phyloP scores from a whole-genome alignment of 2,329 filamentous ascomycete genomes.

The Juglanconis sp. region DNA sequence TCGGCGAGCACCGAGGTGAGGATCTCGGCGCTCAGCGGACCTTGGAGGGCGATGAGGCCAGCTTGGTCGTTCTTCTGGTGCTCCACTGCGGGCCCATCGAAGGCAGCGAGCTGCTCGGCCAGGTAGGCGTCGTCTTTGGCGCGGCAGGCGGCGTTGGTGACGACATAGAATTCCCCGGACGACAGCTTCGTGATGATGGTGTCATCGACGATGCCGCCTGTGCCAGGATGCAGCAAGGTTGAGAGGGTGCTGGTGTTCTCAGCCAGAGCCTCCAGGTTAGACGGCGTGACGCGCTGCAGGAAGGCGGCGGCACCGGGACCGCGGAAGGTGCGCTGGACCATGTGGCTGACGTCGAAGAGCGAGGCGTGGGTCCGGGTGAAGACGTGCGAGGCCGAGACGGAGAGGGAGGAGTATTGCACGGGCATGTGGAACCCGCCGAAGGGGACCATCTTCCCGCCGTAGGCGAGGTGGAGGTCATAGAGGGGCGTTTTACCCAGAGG shows the following conservation, averaged over 20 bases:
- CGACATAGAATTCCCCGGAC: conserved; percentile 78
- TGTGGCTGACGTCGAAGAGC: conserved; percentile 94
- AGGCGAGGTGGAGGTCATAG: conserved; percentile 47
- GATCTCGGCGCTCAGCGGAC: conserved; percentile 70
- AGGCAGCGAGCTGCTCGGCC: conserved; percentile 60
- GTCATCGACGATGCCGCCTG: conserved; percentile 92
- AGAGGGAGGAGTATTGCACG: conserved; percentile 76
- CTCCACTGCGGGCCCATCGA: conserved; percentile 22
- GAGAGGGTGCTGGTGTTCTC: conserved; percentile 75
- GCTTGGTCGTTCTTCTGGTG: conserved; percentile 60
- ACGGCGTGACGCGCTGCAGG: conserved; percentile 80
- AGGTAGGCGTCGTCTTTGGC: conserved; percentile 85
- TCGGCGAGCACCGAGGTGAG: conserved; percentile 61
- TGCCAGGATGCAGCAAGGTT: conserved; percentile 73
- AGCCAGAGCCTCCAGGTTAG: conserved; percentile 61
- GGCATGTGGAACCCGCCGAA: conserved; percentile 94
- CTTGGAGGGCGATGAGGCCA: conserved; percentile 86
- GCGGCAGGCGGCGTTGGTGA: conserved; percentile 90
- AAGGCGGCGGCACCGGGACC: conserved; percentile 79
- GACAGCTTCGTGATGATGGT: conserved; percentile 82
- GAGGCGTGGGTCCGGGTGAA: conserved; percentile 88
- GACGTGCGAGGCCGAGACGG: conserved; percentile 79
- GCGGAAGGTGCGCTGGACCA: conserved; percentile 85
- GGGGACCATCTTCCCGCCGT: conserved; percentile 92
- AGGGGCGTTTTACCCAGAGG: conserved; percentile 31